Evolutionary conservation across 768 basidiomycete species (phyloP), one percentile per base, ranked within the genome.

Genomic region (Amanita exitialis): DNA sequence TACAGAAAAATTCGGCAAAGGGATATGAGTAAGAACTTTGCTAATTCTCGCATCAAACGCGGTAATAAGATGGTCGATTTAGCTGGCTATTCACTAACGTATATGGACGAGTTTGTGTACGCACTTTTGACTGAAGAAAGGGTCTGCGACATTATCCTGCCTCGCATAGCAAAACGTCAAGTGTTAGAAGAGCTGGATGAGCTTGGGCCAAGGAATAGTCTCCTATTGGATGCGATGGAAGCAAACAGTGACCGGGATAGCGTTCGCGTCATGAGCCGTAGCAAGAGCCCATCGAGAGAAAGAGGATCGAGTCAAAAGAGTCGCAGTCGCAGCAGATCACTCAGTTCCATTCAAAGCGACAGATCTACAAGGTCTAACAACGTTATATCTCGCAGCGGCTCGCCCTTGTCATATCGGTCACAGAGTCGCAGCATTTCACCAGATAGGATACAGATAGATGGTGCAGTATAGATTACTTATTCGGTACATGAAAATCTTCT

Each of bases 91-190:
- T 73, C 76, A 1, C 66, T 99, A 51, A 84, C 87, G 4, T 86
- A 81, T 57, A 90, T 98, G 59, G 96, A 98, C 64, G 90, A 96
- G 64, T 98, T 90, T 62, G 76, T 92, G 37, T 82, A 97, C 64
- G 71, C 79, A 39, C 74, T 98, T 8, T 69, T 98, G 28, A 80
- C 76, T 4, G 86, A 95, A 62, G 96, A 98, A 54, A 78, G 93
- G 52, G 94, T 92, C 4, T 98, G 95, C 66, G 96, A 98, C 68
- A 89, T 91, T 59, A 97, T 98, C 59, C 69, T 99, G 41, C 96
- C 96, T 13, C 83, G 96, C 44, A 67, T 97, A 54, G 79, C 82
- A 7, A 92, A 88, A 69, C 79, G 96, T 18, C 77, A 82, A 47
- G 82, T 89, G 2, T 70, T 98, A 21, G 96, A 98, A 70, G 95